phyloP scores from a whole-genome alignment of 306 rosid species.

The Delonix regia region DNA sequence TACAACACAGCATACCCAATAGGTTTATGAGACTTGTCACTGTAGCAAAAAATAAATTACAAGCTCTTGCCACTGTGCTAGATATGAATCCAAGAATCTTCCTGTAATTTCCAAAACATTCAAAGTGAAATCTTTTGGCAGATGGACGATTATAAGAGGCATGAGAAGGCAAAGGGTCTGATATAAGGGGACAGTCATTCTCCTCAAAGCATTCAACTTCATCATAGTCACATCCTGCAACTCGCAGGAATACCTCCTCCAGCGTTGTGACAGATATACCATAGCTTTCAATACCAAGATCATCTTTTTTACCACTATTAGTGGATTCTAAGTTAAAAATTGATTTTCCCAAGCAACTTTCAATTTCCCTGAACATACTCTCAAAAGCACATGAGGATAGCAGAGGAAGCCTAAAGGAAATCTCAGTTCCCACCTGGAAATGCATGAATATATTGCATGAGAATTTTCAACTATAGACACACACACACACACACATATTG shows the following conservation, averaged over 20 bases:
- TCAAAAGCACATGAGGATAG: slow-evolving; percentile 85
- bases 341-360: slow-evolving; percentile 74
- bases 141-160: slow-evolving; percentile 52
- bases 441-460: slow-evolving; percentile 12
- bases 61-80: slow-evolving; percentile 63
- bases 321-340: slow-evolving; percentile 42
- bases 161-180: slow-evolving; percentile 52
- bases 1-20: slow-evolving; percentile 59
- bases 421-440: slow-evolving; percentile 95
- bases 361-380: slow-evolving; percentile 93
- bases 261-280: slow-evolving; percentile 98
- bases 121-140: slow-evolving; percentile 43
- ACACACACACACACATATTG: background rate
- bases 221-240: slow-evolving; percentile 81
- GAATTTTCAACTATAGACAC: no score
- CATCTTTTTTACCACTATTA: slow-evolving; percentile 47
- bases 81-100: slow-evolving; percentile 59
- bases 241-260: slow-evolving; percentile 96
- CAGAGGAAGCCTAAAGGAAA: slow-evolving; percentile 96
- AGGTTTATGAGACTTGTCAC: slow-evolving; percentile 63
- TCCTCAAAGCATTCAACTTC: slow-evolving; percentile 63
- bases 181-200: slow-evolving; percentile 34
- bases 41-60: slow-evolving; percentile 58
- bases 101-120: slow-evolving; percentile 57
- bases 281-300: slow-evolving; percentile 86